Percentiles rank a stretch among this genome's conserved stretches.
These are phyloP conservation scores for Ophioceras dolichostomum DNA, from an alignment of 2,329 filamentous ascomycete genomes.

Conservation along the genomic window DNA sequence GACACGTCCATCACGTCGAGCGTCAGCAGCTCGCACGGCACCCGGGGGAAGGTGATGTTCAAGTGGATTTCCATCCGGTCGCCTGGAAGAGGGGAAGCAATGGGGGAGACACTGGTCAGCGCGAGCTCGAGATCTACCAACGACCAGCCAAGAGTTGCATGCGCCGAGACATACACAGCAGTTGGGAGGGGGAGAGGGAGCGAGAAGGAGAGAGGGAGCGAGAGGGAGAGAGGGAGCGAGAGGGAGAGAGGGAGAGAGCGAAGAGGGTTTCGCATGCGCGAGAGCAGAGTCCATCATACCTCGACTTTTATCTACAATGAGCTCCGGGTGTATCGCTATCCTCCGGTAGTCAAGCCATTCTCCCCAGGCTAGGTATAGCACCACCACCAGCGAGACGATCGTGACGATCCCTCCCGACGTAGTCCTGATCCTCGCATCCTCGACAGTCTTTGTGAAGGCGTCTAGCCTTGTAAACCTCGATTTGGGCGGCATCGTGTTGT, in stretches of 20 bases:
- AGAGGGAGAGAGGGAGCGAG: too few relatives aligned
- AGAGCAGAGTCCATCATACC: slow-evolving; percentile 36
- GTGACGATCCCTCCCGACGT: slow-evolving; percentile 94
- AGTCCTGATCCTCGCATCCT: slow-evolving; percentile 92
- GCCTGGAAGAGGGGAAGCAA: slow-evolving; percentile 33
- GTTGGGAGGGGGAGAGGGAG: too few relatives aligned
- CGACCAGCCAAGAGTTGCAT: too few relatives aligned
- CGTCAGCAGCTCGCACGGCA: slow-evolving; percentile 91
- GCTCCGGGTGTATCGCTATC: slow-evolving; percentile 76
- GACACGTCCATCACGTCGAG: slow-evolving; percentile 99
- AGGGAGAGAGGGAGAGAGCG: too few relatives aligned
- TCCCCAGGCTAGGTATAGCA: slow-evolving; percentile 81
- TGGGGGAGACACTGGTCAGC: neutral
- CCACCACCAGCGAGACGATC: slow-evolving; percentile 76
- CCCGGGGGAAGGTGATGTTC: slow-evolving; percentile 87
- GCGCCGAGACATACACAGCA: too few relatives aligned
- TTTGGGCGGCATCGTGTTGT: slow-evolving; percentile 85
- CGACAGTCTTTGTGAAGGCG: slow-evolving; percentile 98
- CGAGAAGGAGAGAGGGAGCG: too few relatives aligned
- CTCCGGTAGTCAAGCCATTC: slow-evolving; percentile 93
- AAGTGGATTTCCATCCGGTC: slow-evolving; percentile 99
- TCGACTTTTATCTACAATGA: slow-evolving; percentile 94
- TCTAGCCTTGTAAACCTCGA: slow-evolving; percentile 93
- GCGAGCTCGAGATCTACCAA: too few relatives aligned
- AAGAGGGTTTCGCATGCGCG: too few relatives aligned